These are phyloP conservation scores for Mimosa pudica DNA, from an alignment of 306 rosid species.

Conservation along the genomic window DNA sequence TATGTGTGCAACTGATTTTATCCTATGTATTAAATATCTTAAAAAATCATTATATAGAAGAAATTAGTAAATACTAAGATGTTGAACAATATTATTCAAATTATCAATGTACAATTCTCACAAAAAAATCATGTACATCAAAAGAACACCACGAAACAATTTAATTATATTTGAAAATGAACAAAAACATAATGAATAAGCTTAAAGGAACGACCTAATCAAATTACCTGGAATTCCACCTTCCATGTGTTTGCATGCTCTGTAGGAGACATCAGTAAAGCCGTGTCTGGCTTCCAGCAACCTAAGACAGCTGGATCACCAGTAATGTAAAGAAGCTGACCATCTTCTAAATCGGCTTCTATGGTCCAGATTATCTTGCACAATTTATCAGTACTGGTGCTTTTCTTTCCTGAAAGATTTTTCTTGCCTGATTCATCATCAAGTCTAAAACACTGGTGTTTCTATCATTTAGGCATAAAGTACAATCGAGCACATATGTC, in stretches of 20 bases:
- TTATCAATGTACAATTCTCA: not conserved
- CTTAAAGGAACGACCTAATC: conserved; percentile 8
- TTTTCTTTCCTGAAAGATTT: conserved; percentile 59
- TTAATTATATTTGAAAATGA: conserved; percentile 29
- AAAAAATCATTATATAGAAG: not conserved
- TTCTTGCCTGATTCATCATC: conserved; percentile 49
- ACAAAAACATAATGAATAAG: not conserved
- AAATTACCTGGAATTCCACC: conserved; percentile 75
- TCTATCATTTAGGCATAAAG: conserved; percentile 14
- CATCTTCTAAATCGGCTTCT: conserved; percentile 81
- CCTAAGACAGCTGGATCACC: conserved; percentile 85
- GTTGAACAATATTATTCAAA: not conserved
- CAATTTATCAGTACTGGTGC: conserved; percentile 48
- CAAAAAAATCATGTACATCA: not conserved
- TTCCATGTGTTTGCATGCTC: conserved; percentile 79
- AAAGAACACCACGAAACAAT: not conserved
- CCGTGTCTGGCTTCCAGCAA: conserved; percentile 85
- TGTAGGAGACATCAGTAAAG: conserved; percentile 71
- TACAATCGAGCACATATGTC: conserved; percentile 15
- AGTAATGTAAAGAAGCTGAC: conserved; percentile 77
- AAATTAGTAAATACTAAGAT: not conserved
- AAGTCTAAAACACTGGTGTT: conserved; percentile 33
- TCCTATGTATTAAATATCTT: not conserved
- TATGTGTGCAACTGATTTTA: not conserved
- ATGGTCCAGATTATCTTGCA: conserved; percentile 74